Conservation (phyloP, 2,329 filamentous ascomycete genomes). For the Magnaporthales sp. region DNA sequence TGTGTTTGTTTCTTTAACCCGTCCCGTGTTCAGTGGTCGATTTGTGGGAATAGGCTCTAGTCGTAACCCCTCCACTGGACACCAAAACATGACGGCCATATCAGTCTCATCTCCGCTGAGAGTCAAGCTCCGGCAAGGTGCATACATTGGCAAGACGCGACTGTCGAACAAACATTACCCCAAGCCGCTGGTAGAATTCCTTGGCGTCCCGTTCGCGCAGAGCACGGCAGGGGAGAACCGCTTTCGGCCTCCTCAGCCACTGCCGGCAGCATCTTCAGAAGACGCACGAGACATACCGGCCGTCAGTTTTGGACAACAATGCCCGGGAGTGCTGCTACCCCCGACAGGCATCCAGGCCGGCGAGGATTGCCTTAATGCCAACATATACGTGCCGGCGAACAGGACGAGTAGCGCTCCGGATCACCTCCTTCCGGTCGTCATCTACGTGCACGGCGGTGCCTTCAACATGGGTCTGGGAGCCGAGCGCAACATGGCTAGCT, state of each 20-base stretch:
- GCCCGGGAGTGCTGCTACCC: conserved; percentile 23
- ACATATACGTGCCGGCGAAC: conserved; percentile 33
- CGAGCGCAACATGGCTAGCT: conserved; percentile 49
- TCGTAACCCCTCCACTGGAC: neutral
- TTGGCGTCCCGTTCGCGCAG: conserved; percentile 40
- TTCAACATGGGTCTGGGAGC: conserved; percentile 47
- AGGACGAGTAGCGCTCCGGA: neutral
- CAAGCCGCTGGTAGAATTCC: conserved; percentile 35
- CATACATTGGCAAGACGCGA: conserved; percentile 23
- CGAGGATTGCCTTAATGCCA: conserved; percentile 46
- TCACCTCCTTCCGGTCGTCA: conserved; percentile 35
- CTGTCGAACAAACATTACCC: conserved; percentile 15
- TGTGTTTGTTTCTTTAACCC: neutral
- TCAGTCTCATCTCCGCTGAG: conserved; percentile 6
- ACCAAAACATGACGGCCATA: neutral
- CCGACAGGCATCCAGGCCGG: conserved; percentile 18
- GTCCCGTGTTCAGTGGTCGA: neutral
- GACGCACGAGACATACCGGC: conserved; percentile 21
- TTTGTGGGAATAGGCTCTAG: neutral
- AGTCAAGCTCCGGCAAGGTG: conserved; percentile 28
- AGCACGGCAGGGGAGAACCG: conserved; percentile 31
- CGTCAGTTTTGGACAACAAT: conserved; percentile 26
- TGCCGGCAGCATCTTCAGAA: conserved; percentile 13
- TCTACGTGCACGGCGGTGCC: conserved; percentile 56
- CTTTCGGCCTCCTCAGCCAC: conserved; percentile 31